A percentile compares a stretch with the other conserved stretches of the same genome.
phyloP scores from a whole-genome alignment of 768 basidiomycete species.

The Phlegmacium glaucopus region DNA sequence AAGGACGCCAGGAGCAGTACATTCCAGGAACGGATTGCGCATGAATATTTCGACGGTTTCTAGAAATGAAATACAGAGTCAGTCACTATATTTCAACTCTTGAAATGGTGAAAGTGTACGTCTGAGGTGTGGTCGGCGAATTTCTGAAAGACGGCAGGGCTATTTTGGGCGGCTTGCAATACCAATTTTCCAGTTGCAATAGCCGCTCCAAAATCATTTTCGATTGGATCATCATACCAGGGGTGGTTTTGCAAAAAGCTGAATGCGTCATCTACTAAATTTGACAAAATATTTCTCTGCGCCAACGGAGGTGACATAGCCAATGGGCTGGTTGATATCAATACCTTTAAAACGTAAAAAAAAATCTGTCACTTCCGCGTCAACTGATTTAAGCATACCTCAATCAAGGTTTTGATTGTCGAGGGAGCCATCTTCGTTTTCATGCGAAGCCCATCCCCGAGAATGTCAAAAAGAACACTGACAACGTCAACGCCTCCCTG shows the following conservation, averaged over 20 bases:
- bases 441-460: constrained; percentile 49
- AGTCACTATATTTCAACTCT: background rate
- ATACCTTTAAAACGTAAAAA: constrained; percentile 6
- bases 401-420: constrained; percentile 49
- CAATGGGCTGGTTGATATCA: constrained; percentile 25
- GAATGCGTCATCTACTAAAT: constrained; percentile 47
- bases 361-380: background rate
- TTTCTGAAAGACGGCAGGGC: constrained; percentile 37
- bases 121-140: constrained; percentile 25
- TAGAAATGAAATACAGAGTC: constrained; percentile 10
- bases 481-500: constrained; percentile 31
- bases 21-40: constrained; percentile 63
- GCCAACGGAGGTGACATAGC: constrained; percentile 22
- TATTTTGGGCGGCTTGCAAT: constrained; percentile 43
- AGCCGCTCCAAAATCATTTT: constrained; percentile 51
- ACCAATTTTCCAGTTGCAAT: constrained; percentile 51
- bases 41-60: constrained; percentile 31
- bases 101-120: background rate
- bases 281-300: constrained; percentile 32
- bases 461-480: constrained; percentile 45
- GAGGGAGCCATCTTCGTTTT: constrained; percentile 47
- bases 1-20: constrained; percentile 55
- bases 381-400: constrained; percentile 34
- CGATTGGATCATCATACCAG: constrained; percentile 42
- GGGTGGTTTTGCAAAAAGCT: constrained; percentile 50